Conservation (phyloP, 305 asterid genomes). For the Fraxinus dipetala region DNA sequence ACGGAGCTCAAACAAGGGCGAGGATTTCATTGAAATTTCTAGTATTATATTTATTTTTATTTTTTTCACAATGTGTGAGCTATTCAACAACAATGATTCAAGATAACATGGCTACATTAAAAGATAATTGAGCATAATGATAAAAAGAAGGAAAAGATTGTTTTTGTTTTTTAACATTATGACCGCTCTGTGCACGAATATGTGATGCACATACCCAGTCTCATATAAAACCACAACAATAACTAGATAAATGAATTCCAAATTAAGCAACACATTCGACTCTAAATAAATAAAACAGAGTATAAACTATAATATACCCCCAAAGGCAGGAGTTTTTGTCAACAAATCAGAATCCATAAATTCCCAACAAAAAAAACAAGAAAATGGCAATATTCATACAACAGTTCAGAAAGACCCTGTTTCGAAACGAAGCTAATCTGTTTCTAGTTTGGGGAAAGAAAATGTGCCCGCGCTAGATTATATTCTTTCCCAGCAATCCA, state of each 20-base stretch:
- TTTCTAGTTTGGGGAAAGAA: slow-evolving; percentile 61
- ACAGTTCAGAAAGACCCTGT: background rate
- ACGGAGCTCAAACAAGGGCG: too few species aligned
- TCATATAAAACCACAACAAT: background rate
- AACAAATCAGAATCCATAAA: background rate
- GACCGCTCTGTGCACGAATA: background rate
- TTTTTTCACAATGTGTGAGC: background rate
- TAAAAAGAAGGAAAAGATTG: background rate
- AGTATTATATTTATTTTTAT: too few species aligned
- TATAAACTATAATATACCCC: background rate
- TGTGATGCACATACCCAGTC: background rate
- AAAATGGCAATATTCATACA: background rate
- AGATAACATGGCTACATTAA: background rate
- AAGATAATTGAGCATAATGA: background rate
- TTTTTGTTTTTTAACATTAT: too few species aligned
- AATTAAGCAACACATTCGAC: background rate
- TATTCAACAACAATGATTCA: background rate
- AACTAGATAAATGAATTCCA: background rate
- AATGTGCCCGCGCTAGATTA: slow-evolving; percentile 85
- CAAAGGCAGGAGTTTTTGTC: background rate
- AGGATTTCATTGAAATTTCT: background rate
- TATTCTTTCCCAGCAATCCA: slow-evolving; percentile 78
- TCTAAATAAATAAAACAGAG: background rate
- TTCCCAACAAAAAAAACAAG: background rate
- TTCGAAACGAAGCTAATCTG: background rate